Base-by-base conservation (phyloP, 345 rosid species). In the Psidium guajava region DNA sequence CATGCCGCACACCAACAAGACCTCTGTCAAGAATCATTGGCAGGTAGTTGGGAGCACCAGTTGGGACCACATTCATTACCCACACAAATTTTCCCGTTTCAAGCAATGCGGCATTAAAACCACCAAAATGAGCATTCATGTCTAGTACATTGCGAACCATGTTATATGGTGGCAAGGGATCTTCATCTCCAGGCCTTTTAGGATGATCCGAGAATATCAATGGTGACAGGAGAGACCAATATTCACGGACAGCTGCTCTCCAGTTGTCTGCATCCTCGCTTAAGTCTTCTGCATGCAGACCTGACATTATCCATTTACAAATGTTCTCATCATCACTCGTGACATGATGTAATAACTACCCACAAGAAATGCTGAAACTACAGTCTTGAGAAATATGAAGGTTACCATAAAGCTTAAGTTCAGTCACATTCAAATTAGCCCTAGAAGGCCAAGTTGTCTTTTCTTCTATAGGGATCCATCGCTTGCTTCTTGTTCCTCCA, bases 201-300 rank as follows among this genome's bases (percentile, higher is more conserved):
- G 99, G 99, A 90, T 98, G 99, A 93, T 98, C 99, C 1, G 99
- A 98, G 95, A 98, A 98, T 91, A 98, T 95, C 83, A 98, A 81
- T 8, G 99, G 99, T 8, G 99, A 98, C 83, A 98, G 90, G 87
- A 98, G 97, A 18, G 99, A 96, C 99, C 99, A 98, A 89, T 92
- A 96, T 88, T 98, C 93, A 75, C 87, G 85, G 61, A 94, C 91
- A 73, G 94, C 91, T 81, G 84, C 25, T 85, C 84, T 96, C 96
- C 96, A 94, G 85, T 84, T 92, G 80, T 86, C 93, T 51, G 87
- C 82, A 85, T 98, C 98, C 90, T 95, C 99, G 12, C 80, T 57
- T 52, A 95, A 87, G 77, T 92, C 97, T 86, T 95, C 97, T 3
- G 91, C 75, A 83, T 90, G 94, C 75, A 96, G 83, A 85, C 98